phyloP scores from a whole-genome alignment of 805 yeast species.

The Danielozyma ontarioensis region DNA sequence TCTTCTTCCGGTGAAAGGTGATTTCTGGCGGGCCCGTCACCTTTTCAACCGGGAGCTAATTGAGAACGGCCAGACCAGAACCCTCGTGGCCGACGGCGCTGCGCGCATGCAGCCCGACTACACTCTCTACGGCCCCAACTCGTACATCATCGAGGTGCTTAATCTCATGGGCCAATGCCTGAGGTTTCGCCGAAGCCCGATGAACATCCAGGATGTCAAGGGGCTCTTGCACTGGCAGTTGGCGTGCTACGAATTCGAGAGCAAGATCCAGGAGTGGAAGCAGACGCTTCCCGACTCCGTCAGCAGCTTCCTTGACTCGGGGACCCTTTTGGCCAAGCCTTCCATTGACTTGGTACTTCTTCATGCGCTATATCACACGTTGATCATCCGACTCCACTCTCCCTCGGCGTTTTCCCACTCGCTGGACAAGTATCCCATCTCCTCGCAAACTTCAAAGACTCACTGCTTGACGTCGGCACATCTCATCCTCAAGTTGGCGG shows the following conservation, averaged over 20 bases:
- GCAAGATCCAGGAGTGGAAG: slow-evolving; percentile 10
- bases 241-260: slow-evolving; percentile 11
- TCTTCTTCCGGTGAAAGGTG: slow-evolving; percentile 7
- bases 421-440: slow-evolving; percentile 7
- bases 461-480: slow-evolving; percentile 8
- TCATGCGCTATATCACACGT: slow-evolving; percentile 11
- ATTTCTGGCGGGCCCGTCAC: slow-evolving; percentile 5
- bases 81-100: slow-evolving; percentile 1
- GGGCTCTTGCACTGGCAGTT: slow-evolving; percentile 12
- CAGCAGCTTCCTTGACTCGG: slow-evolving; percentile 5
- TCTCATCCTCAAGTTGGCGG: slow-evolving; percentile 5
- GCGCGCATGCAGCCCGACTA: not conserved
- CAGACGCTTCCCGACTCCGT: slow-evolving; percentile 4
- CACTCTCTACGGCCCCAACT: slow-evolving; percentile 7
- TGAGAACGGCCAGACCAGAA: slow-evolving; percentile 4
- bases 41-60: slow-evolving; percentile 2
- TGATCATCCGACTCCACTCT: slow-evolving; percentile 11
- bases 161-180: slow-evolving; percentile 8
- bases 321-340: slow-evolving; percentile 1
- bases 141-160: slow-evolving; percentile 8
- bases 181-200: slow-evolving; percentile 8
- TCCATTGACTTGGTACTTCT: slow-evolving; percentile 7
- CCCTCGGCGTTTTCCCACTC: slow-evolving; percentile 10
- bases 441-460: slow-evolving; percentile 9
- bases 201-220: slow-evolving; percentile 10